Base-by-base conservation (phyloP, 1,139 yeast genomes). In the Chernovozyma sophiae-reginae region DNA sequence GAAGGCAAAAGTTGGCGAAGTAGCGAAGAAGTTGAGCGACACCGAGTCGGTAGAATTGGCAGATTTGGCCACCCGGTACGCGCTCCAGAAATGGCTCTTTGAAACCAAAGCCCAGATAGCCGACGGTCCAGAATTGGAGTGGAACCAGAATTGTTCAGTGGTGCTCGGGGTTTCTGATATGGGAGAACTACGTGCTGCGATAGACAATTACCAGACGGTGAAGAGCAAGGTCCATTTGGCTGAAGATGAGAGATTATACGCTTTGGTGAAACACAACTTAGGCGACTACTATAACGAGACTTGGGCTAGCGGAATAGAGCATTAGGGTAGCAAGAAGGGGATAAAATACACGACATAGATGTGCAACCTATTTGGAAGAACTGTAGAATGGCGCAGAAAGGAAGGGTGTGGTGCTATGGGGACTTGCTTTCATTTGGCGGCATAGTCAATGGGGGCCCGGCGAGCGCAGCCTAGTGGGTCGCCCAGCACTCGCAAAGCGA, bases 1-100 rank as follows among this genome's bases (percentile, higher is more conserved):
- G 45, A 80, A 75, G 44, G 58, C 62, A 2, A 65, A 65, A n/a
- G 83, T 84, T 5, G 58, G 65, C 16, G 57, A 67, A 12, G 72
- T 84, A 6, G 86, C 90, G 0, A 50, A 58, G 14, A 49, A 55
- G 31, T 64, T 77, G 28, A 49, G 61, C 29, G 40, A 51, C 2
- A 56, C 71, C 2, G 51, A 68, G 15, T 58, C 64, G 15, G 65
- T 75, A 3, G 94, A 86, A 42, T 62, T 90, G 43, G 95, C 96
- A 0, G 94, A 84, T 43, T 59, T 89, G 44, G 86, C 96, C 3
- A 81, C 86, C 0, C 65, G 94, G 42, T 90, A 71, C 55, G 92
- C 96, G 0, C 63, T 84, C 32, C 63, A 74, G 36, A 64, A 71
- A 36, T 85, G 92, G 85, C 47, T 66, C 20, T 65, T 65, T 39